Conservation (phyloP, 192 early-diverging fungal species). For the Rhizoclosmatium sp. region DNA sequence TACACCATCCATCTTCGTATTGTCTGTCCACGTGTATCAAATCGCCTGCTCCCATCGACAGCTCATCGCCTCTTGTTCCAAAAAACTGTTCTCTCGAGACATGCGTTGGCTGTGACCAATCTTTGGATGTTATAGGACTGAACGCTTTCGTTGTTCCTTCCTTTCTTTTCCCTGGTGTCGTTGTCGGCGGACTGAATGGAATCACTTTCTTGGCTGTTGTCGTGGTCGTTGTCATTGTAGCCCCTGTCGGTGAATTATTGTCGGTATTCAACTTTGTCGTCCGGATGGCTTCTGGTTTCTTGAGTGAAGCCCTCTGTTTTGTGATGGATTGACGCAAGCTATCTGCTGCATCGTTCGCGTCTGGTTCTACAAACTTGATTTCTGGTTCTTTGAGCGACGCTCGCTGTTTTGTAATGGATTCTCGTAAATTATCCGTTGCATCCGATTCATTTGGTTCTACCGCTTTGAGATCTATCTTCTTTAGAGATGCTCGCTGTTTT, state of each 20-base stretch:
- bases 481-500: too few relatives aligned
- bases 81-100: slow-evolving; percentile 5
- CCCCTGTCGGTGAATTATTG: not conserved
- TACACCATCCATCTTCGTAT: slow-evolving; percentile 58
- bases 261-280: not conserved
- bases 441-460: too few relatives aligned
- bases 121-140: not conserved
- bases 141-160: slow-evolving; percentile 2
- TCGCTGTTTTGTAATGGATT: too few relatives aligned
- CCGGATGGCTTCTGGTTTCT: not conserved
- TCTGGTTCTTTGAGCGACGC: too few relatives aligned
- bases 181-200: not conserved
- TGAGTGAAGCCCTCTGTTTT: not conserved
- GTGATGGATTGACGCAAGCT: not conserved
- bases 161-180: not conserved
- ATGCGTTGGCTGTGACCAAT: slow-evolving; percentile 20
- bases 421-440: too few relatives aligned
- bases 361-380: too few relatives aligned
- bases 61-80: slow-evolving; percentile 46
- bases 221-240: not conserved
- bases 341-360: too few relatives aligned
- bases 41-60: slow-evolving; percentile 51
- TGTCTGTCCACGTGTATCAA: slow-evolving; percentile 54
- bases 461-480: too few relatives aligned
- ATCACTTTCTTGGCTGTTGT: not conserved